Conservation (phyloP, 2,329 filamentous ascomycete species). For the Talaromyces piceae region DNA sequence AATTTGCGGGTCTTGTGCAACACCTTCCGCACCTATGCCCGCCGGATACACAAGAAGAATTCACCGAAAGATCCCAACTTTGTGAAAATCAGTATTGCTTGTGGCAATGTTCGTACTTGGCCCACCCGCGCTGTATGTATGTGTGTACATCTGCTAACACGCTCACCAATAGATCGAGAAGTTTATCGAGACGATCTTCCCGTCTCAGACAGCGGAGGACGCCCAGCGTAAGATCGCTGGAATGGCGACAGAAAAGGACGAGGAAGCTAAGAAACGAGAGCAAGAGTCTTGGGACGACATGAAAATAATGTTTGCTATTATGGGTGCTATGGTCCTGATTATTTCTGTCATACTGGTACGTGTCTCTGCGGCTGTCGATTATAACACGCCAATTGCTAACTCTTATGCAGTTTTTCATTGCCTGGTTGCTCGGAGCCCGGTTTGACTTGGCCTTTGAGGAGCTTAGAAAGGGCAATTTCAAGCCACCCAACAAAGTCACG, state of each 20-base stretch:
- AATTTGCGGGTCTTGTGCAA: conserved; percentile 76
- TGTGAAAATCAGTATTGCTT: conserved; percentile 82
- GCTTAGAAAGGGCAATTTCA: conserved; percentile 44
- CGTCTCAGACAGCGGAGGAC: conserved; percentile 65
- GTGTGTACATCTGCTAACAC: neutral
- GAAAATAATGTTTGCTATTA: conserved; percentile 59
- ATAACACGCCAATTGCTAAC: neutral
- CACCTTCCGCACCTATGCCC: conserved; percentile 69
- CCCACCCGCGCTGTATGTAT: neutral
- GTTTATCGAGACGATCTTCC: conserved; percentile 92
- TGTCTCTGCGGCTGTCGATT: conserved; percentile 9
- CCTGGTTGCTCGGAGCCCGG: conserved; percentile 72
- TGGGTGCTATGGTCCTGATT: conserved; percentile 63
- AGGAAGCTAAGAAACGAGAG: conserved; percentile 42
- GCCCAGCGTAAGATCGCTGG: conserved; percentile 40
- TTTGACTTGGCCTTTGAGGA: conserved; percentile 64
- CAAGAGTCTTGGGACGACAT: conserved; percentile 48
- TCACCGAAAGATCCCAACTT: conserved; percentile 88
- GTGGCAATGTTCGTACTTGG: conserved; percentile 60
- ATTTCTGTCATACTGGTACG: conserved; percentile 75
- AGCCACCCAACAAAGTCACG: conserved; percentile 26
- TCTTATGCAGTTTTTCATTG: conserved; percentile 53
- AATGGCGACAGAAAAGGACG: conserved; percentile 52
- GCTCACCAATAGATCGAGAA: conserved; percentile 67
- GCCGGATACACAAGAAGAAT: conserved; percentile 87